Evolutionary conservation across 2,329 filamentous ascomycete species (phyloP).

Genomic region (Fusarium buharicum): DNA sequence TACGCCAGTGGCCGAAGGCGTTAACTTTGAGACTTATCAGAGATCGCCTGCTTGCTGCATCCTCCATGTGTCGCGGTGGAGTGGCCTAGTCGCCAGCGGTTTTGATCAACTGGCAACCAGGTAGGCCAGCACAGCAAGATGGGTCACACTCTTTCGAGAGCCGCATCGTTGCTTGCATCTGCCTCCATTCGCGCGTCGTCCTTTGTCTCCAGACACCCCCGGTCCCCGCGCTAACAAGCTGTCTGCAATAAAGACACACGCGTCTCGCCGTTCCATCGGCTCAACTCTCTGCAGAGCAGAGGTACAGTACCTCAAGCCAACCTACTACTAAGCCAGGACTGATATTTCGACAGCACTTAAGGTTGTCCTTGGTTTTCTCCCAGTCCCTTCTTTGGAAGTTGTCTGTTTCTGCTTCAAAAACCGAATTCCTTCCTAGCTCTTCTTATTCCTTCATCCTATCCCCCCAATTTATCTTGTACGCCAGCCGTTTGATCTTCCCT

Average conservation of each 20-base stretch:
- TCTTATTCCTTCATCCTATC: constrained; percentile 13
- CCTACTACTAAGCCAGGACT: constrained; percentile 49
- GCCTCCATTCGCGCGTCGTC: constrained; percentile 52
- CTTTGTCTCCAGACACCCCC: constrained; percentile 57
- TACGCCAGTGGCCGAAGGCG: constrained; percentile 45
- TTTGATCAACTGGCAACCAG: constrained; percentile 83
- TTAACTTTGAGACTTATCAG: constrained; percentile 51
- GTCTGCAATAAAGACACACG: constrained; percentile 73
- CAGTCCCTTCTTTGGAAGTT: constrained; percentile 11
- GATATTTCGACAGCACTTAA: constrained; percentile 45
- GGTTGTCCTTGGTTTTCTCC: constrained; percentile 15
- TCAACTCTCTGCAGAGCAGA: constrained; percentile 59
- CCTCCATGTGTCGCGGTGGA: constrained; percentile 62
- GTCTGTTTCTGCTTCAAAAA: constrained; percentile 34
- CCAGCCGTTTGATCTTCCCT: constrained; percentile 6
- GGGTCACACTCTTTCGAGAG: constrained; percentile 73
- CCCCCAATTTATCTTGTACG: constrained; percentile 16
- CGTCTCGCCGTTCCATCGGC: constrained; percentile 58
- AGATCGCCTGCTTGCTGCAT: constrained; percentile 62
- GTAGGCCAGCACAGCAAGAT: constrained; percentile 91
- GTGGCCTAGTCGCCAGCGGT: constrained; percentile 69
- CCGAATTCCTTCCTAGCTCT: background rate
- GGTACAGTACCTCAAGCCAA: constrained; percentile 17
- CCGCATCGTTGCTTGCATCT: constrained; percentile 73
- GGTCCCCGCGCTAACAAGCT: constrained; percentile 62